A percentile compares a stretch with the other conserved stretches of the same genome.
Evolutionary conservation across 2,329 filamentous ascomycete species (phyloP).

Genomic region (Dactylonectria macrodidyma): DNA sequence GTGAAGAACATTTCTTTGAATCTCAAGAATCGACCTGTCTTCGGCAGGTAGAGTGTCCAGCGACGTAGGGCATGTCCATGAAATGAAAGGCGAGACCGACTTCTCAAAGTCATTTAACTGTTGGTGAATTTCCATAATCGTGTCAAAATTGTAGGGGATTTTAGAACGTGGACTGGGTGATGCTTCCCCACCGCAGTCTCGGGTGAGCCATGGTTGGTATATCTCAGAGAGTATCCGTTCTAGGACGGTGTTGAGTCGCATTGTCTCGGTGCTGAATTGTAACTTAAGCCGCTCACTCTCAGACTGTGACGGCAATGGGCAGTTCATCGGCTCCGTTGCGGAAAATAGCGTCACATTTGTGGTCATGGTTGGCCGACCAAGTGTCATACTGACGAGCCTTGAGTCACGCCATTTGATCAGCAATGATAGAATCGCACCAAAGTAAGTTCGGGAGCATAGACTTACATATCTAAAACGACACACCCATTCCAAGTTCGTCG

Average conservation of each 20-base stretch:
- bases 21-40: conserved; percentile 10
- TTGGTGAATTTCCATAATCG: neutral
- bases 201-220: conserved; percentile 13
- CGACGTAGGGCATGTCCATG: conserved; percentile 1
- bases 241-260: conserved; percentile 5
- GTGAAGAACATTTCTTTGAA: conserved; percentile 24
- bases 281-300: neutral
- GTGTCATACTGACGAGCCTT: conserved; percentile 48
- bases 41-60: neutral
- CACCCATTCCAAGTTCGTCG: conserved; percentile 45
- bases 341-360: conserved; percentile 27
- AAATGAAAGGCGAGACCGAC: neutral
- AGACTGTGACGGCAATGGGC: conserved; percentile 2
- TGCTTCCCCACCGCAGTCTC: neutral
- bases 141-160: conserved; percentile 5
- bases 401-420: neutral
- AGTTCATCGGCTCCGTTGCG: too few species aligned
- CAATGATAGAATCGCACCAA: conserved; percentile 5
- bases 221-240: conserved; percentile 16
- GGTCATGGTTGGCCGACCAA: conserved; percentile 45
- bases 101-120: conserved; percentile 10
- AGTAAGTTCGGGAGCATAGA: neutral
- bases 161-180: neutral
- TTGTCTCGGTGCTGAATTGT: conserved; percentile 6
- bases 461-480: conserved; percentile 42